Base-by-base conservation (phyloP, 2,329 filamentous ascomycete genomes). In the Coleophoma cylindrospora region DNA sequence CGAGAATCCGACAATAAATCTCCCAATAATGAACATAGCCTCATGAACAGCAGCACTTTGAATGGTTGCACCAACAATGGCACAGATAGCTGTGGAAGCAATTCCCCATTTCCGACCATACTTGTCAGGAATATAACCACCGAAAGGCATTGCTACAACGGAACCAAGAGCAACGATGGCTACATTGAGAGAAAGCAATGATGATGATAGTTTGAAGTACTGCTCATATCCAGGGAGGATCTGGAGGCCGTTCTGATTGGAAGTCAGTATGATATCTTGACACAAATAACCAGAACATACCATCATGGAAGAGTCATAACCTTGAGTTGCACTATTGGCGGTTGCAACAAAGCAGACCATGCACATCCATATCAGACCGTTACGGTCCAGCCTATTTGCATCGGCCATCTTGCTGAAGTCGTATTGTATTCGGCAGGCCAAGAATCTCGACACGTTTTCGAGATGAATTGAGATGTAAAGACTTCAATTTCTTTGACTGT, bases 11-110 rank as follows among this genome's bases (percentile, higher is more conserved):
- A 68, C 62, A 19, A 70, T 59, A 34, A 72, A 56, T 4, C 69
- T 62, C 5, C 69, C 70, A 34, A 71, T 63, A 40, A 71, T 61
- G 46, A 74, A 68, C 52, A 74, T 71, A 2, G 68, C 55, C 1
- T 69, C 53, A 3, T 57, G 57, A 50, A 66, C 71, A 1, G 70
- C 64, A 2, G 69, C 61, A 4, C 62, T 63, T 46, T 72, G 66
- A 41, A 75, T 66, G 21, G 70, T 60, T 11, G 70, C 67, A 34
- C 71, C 71, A 45, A 74, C 58, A 9, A 74, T 53, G 57, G 41
- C 41, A 5, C 21, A 32, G 21, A 44, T 32, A 13, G 41, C 41
- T 14, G 41, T 44, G 13, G 15, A n/a, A n/a, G 41, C 41, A 27
- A 44, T 44, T 5, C 41, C 41, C 41, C 41, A 44, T 44, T 44